Evolutionary conservation across 306 rosid species (phyloP), one percentile per base, ranked within the genome.

Genomic region (Lathyrus sativus): DNA sequence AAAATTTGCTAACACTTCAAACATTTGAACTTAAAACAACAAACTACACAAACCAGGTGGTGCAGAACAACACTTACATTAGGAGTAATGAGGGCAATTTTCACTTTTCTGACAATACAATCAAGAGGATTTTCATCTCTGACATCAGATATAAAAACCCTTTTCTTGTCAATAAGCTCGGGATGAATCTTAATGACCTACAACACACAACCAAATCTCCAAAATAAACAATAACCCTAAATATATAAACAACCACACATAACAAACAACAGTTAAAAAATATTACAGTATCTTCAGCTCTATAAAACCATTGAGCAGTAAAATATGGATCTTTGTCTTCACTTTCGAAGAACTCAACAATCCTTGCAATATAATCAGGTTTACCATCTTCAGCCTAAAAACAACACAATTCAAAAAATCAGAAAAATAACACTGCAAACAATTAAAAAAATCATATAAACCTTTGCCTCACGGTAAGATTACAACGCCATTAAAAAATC

Each of bases 261-360:
- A 26, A 5, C 2, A 43, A 1, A 28, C 2, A 45, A 22, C 2
- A 1, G 7, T 4, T 18, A 3, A 49, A 9, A 48, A 13, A 6
- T 17, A 67, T 67, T 35, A 82, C 86, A 1, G 86, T 82, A 4
- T 82, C 86, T 24, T 68, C 59, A 2, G 86, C 86, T 28, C 86
- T 71, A 2, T 71, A 82, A 49, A 78, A 78, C 86, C 86, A 78
- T 11, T 68, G 81, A 5, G 86, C 86, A 5, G 35, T 62, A n/a
- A 82, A 82, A 75, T 62, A 78, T 1, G 2, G 49, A 1, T 74
- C 66, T 0, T 67, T 11, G 4, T 72, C 71, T 15, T 29, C 53
- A 0, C 59, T 12, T n/a, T 82, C 86, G 54, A 82, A 82, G 38
- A 82, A 10, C 70, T 82, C 86, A n/a, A 78, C 13, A 1, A 82